Conservation (phyloP, 2,329 filamentous ascomycete genomes). For the Calonectria pteridis region DNA sequence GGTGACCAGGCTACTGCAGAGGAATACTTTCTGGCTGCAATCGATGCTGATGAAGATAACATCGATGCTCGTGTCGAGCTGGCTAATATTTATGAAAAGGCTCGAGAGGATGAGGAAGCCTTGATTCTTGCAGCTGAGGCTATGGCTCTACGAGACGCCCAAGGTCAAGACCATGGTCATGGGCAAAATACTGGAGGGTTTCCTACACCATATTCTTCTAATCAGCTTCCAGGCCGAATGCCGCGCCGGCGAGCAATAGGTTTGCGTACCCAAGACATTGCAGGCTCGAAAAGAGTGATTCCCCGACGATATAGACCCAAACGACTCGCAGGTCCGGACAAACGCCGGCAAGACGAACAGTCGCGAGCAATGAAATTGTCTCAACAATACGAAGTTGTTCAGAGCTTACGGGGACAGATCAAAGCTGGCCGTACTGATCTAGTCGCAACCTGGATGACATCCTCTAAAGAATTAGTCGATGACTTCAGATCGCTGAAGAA, state of each 20-base stretch:
- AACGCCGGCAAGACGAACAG: conserved; percentile 59
- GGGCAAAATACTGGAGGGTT: conserved; percentile 8
- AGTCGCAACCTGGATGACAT: conserved; percentile 67
- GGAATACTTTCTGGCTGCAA: conserved; percentile 80
- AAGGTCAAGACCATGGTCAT: conserved; percentile 45
- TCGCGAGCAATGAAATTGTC: conserved; percentile 54
- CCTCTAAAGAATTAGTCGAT: conserved; percentile 70
- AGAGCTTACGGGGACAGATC: conserved; percentile 56
- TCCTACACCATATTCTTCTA: conserved; percentile 6
- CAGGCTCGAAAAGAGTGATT: conserved; percentile 43
- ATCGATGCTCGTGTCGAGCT: conserved; percentile 84
- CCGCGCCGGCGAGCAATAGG: conserved; percentile 27
- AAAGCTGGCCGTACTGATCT: conserved; percentile 58
- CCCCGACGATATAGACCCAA: conserved; percentile 60
- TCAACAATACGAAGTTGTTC: conserved; percentile 59
- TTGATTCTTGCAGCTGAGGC: conserved; percentile 83
- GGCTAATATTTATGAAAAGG: conserved; percentile 85
- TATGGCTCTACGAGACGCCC: conserved; percentile 70
- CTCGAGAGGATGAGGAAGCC: conserved; percentile 80
- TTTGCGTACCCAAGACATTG: conserved; percentile 19
- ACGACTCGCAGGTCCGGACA: conserved; percentile 58
- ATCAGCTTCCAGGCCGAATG: conserved; percentile 25
- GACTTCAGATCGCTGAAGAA: conserved; percentile 74
- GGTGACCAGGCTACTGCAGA: conserved; percentile 78
- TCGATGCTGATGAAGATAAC: conserved; percentile 77